Evolutionary conservation across 139 green algal genomes (phyloP), one percentile per base, ranked within the genome.

Genomic region (Tetradesmus obliquus): DNA sequence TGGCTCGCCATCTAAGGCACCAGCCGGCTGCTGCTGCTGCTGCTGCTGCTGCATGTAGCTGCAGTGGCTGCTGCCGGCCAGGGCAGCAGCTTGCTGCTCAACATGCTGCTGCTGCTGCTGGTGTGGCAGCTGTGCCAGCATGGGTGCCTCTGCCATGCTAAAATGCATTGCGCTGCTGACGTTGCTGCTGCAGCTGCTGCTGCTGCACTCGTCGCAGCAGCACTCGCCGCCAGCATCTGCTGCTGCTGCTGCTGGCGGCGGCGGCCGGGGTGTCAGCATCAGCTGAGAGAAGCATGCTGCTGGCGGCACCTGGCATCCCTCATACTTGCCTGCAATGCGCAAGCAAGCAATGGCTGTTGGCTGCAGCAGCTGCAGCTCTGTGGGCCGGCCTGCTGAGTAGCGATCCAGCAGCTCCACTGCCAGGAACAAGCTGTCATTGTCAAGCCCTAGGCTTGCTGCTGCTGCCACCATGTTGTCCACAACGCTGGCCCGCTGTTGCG

Each of bases 251-350:
- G 45, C 12, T 55, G 45, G 10, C 10, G 12, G n/a, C 19, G 32
- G 79, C 45, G 79, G 1, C 45, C 45, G 45, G 0, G 66, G 66
- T 2, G 66, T 76, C 15, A 76, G 66, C 66, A 76, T 76, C 13
- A 76, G 66, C 13, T 69, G 60, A 2, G 62, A 51, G 24, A 89
- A 89, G 20, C 53, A n/a, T 32, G 8, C 53, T 9, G 71, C 86
- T 24, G 69, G 86, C 32, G 74, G 76, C 20, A 62, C 24, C 6
- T 53, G 2, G 66, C 51, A 3, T 0, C 58, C 22, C 81, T 91
- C 88, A 79, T 91, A 91, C 57, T 91, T 91, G 55, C 22, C 62
- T 3, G 76, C 88, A 53, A 86, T 32, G 62, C 88, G 84, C 55
- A 91, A 53, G 76, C 88, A 91, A 32, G 88, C 88, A 45, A 91